Conservation (phyloP, 352 stramenopile species). For the Pythium grandisporangium region DNA sequence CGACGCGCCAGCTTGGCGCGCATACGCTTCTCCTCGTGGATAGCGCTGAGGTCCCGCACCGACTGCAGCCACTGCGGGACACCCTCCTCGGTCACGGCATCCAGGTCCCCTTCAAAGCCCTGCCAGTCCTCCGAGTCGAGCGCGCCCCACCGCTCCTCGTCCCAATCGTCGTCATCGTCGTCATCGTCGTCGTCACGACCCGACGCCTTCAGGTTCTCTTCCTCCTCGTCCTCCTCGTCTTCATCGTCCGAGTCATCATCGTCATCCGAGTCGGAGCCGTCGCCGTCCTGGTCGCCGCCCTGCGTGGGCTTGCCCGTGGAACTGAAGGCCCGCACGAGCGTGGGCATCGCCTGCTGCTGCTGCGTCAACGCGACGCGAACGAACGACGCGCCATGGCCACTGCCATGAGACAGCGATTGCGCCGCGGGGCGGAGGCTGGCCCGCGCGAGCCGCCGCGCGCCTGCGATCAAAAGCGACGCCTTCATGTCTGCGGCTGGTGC, state of each 20-base stretch:
- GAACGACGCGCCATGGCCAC: not conserved
- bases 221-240: constrained; percentile 2
- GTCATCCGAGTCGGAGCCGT: constrained; percentile 19
- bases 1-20: constrained; percentile 57
- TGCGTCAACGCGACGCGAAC: not conserved
- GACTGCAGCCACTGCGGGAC: constrained; percentile 79
- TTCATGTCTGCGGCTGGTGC: no score
- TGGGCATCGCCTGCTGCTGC: not conserved
- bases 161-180: constrained; percentile 34
- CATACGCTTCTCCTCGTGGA: constrained; percentile 55
- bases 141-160: constrained; percentile 56
- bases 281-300: constrained; percentile 9
- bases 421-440: constrained; percentile 6
- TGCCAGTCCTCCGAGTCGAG: constrained; percentile 70
- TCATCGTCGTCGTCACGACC: constrained; percentile 28
- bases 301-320: constrained; percentile 10
- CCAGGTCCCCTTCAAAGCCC: constrained; percentile 71
- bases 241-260: constrained; percentile 19
- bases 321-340: constrained; percentile 20
- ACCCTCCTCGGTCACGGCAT: constrained; percentile 65
- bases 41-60: constrained; percentile 55
- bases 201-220: constrained; percentile 10
- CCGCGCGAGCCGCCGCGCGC: constrained; percentile 19
- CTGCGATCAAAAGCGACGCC: constrained; percentile 23
- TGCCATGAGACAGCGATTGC: constrained; percentile 1